Evolutionary conservation across 495 filamentous ascomycete genomes (phyloP).

Genomic region (Melanomma pulvis-pyrius): DNA sequence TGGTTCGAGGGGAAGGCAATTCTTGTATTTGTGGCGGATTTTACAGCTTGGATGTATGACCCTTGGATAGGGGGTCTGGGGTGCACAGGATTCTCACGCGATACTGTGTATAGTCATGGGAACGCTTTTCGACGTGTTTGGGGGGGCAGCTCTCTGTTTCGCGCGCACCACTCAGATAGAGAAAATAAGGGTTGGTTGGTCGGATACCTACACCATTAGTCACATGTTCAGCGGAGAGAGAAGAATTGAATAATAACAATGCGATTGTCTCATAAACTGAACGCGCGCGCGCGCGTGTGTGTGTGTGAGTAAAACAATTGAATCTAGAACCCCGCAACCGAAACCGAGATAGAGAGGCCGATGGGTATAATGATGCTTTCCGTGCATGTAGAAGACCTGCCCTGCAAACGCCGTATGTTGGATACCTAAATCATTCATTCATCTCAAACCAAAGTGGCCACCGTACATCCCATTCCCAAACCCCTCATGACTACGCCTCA

Average conservation of each 20-base stretch:
- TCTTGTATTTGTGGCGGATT: slow-evolving; percentile 27
- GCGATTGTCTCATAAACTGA: too few relatives aligned
- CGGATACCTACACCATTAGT: too few relatives aligned
- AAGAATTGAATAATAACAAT: too few relatives aligned
- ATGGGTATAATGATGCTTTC: slow-evolving; percentile 20
- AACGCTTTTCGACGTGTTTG: background rate
- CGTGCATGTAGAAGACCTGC: slow-evolving; percentile 3
- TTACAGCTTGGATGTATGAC: background rate
- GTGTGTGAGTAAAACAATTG: too few relatives aligned
- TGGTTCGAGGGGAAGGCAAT: background rate
- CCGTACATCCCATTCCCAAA: background rate
- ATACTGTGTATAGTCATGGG: background rate
- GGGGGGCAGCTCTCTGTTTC: background rate
- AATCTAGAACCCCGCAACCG: background rate
- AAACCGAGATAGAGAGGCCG: background rate
- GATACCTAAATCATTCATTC: background rate
- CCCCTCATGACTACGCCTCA: too few relatives aligned
- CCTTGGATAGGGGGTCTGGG: too few relatives aligned
- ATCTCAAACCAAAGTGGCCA: too few relatives aligned
- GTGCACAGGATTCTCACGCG: background rate
- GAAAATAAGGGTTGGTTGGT: background rate
- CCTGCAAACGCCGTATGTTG: slow-evolving; percentile 1
- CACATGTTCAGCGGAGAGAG: too few relatives aligned
- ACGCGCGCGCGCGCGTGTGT: too few relatives aligned
- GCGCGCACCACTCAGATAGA: background rate